phyloP scores from a whole-genome alignment of 1,139 yeast species.

The Kodamaea alishanica region DNA sequence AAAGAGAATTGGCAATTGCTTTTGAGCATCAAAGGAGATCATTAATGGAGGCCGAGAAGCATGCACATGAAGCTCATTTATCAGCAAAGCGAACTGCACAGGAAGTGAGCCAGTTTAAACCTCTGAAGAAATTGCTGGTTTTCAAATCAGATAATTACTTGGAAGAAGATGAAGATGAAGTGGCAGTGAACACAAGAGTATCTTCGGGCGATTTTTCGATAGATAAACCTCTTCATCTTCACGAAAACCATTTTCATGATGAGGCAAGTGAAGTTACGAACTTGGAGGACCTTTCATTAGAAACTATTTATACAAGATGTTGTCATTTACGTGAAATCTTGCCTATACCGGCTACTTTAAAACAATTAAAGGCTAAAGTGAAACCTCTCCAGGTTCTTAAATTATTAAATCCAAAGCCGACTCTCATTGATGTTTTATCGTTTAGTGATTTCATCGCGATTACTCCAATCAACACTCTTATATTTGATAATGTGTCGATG shows the following conservation, averaged over 20 bases:
- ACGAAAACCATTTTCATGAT: conserved; percentile 57
- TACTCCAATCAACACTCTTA: conserved; percentile 73
- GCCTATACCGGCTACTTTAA: conserved; percentile 88
- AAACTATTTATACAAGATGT: conserved; percentile 80
- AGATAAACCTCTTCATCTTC: conserved; percentile 63
- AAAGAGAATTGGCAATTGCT: conserved; percentile 51
- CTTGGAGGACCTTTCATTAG: conserved; percentile 41
- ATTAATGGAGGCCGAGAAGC: conserved; percentile 59
- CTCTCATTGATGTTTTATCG: conserved; percentile 82
- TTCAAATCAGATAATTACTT: conserved; percentile 16
- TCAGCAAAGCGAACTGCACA: conserved; percentile 66
- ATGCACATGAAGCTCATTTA: conserved; percentile 70
- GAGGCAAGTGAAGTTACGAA: conserved; percentile 16
- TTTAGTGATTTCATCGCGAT: conserved; percentile 85
- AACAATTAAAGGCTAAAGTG: conserved; percentile 73
- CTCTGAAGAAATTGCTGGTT: conserved; percentile 16
- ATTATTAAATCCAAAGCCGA: conserved; percentile 85
- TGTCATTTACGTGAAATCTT: conserved; percentile 89
- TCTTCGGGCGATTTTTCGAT: conserved; percentile 26
- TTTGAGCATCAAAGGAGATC: conserved; percentile 55
- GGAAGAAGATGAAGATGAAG: conserved; percentile 21
- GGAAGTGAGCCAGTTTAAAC: conserved; percentile 51
- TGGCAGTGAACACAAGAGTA: conserved; percentile 8
- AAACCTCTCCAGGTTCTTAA: conserved; percentile 75
- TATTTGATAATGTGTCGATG: conserved; percentile 79